Conservation (phyloP, 768 basidiomycete genomes). For the Hygrocybe coccinea region DNA sequence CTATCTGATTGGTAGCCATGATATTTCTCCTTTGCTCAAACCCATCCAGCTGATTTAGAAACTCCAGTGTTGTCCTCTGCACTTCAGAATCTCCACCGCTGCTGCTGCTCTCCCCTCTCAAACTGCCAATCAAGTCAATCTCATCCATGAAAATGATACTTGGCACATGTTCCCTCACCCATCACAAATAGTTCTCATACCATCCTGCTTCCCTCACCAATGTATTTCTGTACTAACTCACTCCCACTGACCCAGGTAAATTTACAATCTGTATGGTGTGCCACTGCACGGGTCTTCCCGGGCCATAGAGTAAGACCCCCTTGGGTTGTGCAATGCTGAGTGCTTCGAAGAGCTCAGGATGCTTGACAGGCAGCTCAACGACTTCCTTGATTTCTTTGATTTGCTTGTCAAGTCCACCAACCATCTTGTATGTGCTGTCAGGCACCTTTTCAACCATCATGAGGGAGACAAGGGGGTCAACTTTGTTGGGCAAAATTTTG, state of each 20-base stretch:
- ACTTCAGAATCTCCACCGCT: constrained; percentile 87
- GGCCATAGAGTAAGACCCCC: constrained; percentile 92
- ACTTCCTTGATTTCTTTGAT: constrained; percentile 98
- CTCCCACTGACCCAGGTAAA: constrained; percentile 94
- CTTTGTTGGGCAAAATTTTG: constrained; percentile 95
- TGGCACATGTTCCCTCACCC: constrained; percentile 95
- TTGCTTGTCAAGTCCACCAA: constrained; percentile 96
- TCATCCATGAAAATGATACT: constrained; percentile 99
- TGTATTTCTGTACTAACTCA: constrained; percentile 96
- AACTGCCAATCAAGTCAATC: constrained; percentile 95
- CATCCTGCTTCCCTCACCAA: constrained; percentile 95
- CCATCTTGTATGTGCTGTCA: constrained; percentile 99
- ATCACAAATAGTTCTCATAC: constrained; percentile 97
- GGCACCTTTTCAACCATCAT: constrained; percentile 99
- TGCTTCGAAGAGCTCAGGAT: constrained; percentile 93
- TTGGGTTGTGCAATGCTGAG: constrained; percentile 97
- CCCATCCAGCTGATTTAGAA: constrained; percentile 85
- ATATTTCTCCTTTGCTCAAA: constrained; percentile 94
- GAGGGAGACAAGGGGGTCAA: constrained; percentile 96
- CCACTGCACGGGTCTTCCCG: constrained; percentile 97
- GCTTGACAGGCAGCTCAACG: constrained; percentile 95
- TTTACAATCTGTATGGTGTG: constrained; percentile 96
- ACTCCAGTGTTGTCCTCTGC: constrained; percentile 85
- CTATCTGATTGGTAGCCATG: constrained; percentile 98
- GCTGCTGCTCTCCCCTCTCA: constrained; percentile 86